Evolutionary conservation across 768 basidiomycete species (phyloP).

Genomic region (Panellus pusillus): DNA sequence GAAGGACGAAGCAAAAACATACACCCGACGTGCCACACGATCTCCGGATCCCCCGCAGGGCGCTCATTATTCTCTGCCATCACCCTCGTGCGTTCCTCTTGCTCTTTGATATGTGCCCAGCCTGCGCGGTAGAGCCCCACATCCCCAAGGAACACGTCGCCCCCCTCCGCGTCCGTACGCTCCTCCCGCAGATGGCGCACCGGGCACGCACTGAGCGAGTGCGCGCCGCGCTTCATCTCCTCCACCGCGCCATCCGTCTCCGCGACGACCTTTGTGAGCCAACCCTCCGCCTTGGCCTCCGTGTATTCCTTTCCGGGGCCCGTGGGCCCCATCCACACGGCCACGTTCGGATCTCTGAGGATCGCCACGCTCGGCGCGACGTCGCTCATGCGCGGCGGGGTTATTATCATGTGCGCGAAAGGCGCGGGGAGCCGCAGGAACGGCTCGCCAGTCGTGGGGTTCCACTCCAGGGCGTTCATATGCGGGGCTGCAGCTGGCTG

Average conservation of each 20-base stretch:
- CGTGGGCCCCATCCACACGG: conserved; percentile 9
- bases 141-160: conserved; percentile 46
- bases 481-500: neutral
- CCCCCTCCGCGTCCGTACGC: conserved; percentile 44
- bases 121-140: conserved; percentile 28
- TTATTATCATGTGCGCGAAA: conserved; percentile 46
- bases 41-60: conserved; percentile 43
- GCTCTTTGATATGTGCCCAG: conserved; percentile 30
- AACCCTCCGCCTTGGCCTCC: conserved; percentile 5
- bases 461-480: conserved; percentile 27
- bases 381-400: conserved; percentile 49
- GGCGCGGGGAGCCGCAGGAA: conserved; percentile 51
- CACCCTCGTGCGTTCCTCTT: conserved; percentile 32
- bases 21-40: conserved; percentile 54
- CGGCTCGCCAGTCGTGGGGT: conserved; percentile 44
- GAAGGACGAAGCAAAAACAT: conserved; percentile 13
- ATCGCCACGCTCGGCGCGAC: conserved; percentile 24
- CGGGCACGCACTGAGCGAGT: conserved; percentile 36
- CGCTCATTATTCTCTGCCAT: conserved; percentile 38
- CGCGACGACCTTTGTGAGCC: conserved; percentile 12
- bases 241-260: no score
- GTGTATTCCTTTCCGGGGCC: neutral
- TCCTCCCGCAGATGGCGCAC: conserved; percentile 46
- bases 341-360: conserved; percentile 5
- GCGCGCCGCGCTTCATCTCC: conserved; percentile 6